Base-by-base conservation (phyloP, 495 filamentous ascomycete species). In the Lasiosphaeria hispida region DNA sequence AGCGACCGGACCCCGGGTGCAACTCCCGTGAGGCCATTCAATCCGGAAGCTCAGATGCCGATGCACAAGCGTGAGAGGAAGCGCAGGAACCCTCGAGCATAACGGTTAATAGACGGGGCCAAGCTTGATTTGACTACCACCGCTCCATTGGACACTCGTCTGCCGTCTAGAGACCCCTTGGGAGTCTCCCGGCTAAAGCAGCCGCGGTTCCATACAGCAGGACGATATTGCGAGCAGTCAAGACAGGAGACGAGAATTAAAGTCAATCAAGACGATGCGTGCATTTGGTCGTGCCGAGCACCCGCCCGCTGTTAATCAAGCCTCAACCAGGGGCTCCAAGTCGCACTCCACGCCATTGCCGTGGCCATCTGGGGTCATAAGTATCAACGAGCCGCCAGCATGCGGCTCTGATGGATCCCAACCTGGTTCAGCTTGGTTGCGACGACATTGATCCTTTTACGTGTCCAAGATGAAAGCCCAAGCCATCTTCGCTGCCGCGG, bases 381-480 rank as follows among this genome's bases (percentile, higher is more conserved):
- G 35, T 19, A 43, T 17, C 40, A n/a, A 17, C 52, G 52, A 17
- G 18, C 14, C 45, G 55, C 45, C 47, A 43, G 23, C 37, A 50
- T 51, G 55, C 13, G 47, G 35, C 55, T 51, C 55, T n/a, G 5
- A 2, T 30, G 10, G 43, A 38, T 23, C 30, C 39, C 1, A 51
- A 50, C 55, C 55, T 58, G 55, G 55, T 58, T 51, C 18, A 34
- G 18, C 35, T n/a, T n/a, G n/a, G n/a, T n/a, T 42, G 8, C 11
- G 4, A 10, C 8, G 33, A 14, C 15, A n/a, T 30, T 30, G n/a
- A 8, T 18, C 30, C 0, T 30, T 18, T 35, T 30, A 17, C 3
- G n/a, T 30, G 11, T 18, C 18, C 53, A 61, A 17, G 19, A 61
- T 61, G 59, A 61, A 42, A 36, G 33, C 38, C 19, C 33, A 49